These are phyloP conservation scores for Neurospora sp. DNA, from an alignment of 495 filamentous ascomycete species.

Conservation along the genomic window DNA sequence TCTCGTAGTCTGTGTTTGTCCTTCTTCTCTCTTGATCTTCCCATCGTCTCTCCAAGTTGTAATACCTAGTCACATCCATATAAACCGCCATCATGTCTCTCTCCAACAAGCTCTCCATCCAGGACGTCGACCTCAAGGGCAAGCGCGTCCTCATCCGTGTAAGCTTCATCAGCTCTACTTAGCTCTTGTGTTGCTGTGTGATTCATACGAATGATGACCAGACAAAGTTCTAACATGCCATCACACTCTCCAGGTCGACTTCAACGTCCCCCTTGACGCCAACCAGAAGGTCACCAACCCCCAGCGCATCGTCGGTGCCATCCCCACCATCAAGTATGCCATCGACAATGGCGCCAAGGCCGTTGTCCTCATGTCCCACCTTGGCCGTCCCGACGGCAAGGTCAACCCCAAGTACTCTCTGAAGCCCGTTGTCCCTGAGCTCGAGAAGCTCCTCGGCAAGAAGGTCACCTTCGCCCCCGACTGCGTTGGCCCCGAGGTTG, in stretches of 20 bases:
- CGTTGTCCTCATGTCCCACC: conserved; percentile 96
- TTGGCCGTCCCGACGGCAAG: conserved; percentile 90
- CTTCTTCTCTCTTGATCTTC: neutral
- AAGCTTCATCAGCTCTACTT: conserved; percentile 26
- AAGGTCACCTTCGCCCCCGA: conserved; percentile 84
- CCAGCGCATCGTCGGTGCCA: conserved; percentile 93
- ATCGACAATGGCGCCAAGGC: conserved; percentile 89
- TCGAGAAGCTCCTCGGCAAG: conserved; percentile 77
- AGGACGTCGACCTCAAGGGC: conserved; percentile 90
- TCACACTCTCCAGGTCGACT: conserved; percentile 66
- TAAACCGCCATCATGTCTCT: conserved; percentile 70
- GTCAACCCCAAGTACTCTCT: conserved; percentile 85
- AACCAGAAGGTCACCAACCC: conserved; percentile 92
- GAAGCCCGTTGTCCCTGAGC: conserved; percentile 80
- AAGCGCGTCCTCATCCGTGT: conserved; percentile 97
- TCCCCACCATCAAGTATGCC: conserved; percentile 98
- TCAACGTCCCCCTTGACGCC: conserved; percentile 94
- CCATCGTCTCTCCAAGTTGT: neutral
- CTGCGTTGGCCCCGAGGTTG: conserved; percentile 79
- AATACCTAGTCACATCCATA: neutral
- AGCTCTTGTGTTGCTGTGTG: neutral
- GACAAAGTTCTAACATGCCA: conserved; percentile 5
- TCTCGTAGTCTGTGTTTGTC: neutral
- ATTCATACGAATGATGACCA: neutral
- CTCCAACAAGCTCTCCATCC: conserved; percentile 93